phyloP scores from a whole-genome alignment of 2,329 filamentous ascomycete species.

The Sporothrix dimorphospora region DNA sequence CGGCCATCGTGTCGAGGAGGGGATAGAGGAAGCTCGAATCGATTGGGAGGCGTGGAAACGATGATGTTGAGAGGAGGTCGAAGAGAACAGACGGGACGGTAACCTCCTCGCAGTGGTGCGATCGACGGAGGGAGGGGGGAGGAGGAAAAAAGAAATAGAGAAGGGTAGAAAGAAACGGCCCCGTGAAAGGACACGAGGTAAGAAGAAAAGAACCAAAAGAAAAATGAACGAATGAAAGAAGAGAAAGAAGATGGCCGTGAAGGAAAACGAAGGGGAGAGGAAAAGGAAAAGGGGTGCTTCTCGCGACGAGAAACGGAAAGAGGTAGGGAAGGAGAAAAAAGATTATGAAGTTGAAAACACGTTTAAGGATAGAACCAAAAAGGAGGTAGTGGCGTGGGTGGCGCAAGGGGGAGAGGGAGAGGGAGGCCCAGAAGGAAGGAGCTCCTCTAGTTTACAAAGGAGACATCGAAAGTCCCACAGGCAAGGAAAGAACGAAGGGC shows the following conservation, averaged over 20 bases:
- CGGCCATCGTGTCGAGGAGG: conserved; percentile 50
- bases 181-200: conserved; percentile 19
- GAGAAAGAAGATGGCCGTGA: conserved; percentile 20
- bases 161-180: conserved; percentile 16
- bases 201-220: conserved; percentile 6
- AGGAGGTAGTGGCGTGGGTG: conserved; percentile 29
- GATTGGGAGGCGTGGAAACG: not conserved
- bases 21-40: not conserved
- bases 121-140: conserved; percentile 8
- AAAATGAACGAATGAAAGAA: conserved; percentile 24
- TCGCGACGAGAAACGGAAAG: conserved; percentile 23
- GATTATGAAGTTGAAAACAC: conserved; percentile 30
- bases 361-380: conserved; percentile 29
- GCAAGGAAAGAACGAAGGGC: conserved; percentile 1
- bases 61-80: not conserved
- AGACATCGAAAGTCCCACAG: conserved; percentile 19
- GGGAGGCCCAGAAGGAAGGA: conserved; percentile 27
- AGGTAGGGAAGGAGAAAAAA: conserved; percentile 16
- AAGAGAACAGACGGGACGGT: not conserved
- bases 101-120: conserved; percentile 13
- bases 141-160: conserved; percentile 10
- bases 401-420: conserved; percentile 26
- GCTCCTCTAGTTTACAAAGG: conserved; percentile 22
- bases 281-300: conserved; percentile 18
- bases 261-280: conserved; percentile 4